These are phyloP conservation scores for Setomelanomma holmii DNA, from an alignment of 2,329 filamentous ascomycete genomes.

Conservation along the genomic window DNA sequence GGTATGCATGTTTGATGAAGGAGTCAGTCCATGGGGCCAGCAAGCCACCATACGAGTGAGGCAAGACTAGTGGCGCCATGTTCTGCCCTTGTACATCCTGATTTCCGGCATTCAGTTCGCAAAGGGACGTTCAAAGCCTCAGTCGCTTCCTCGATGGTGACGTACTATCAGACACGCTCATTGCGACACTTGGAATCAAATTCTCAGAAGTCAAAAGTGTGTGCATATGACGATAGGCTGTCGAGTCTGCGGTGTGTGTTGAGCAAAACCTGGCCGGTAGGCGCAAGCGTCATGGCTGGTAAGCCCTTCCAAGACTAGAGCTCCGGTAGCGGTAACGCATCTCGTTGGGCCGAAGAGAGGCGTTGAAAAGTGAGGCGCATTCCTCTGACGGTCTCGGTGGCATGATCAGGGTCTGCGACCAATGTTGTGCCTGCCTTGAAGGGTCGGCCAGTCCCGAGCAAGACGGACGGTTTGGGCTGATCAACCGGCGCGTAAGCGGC, in stretches of 20 bases:
- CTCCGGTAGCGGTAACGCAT: slow-evolving; percentile 33
- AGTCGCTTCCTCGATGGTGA: too few species aligned
- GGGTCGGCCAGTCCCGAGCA: slow-evolving; percentile 47
- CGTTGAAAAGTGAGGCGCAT: slow-evolving; percentile 37
- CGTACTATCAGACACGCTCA: too few species aligned
- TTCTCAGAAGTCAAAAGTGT: too few species aligned
- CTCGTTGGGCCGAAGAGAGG: slow-evolving; percentile 16
- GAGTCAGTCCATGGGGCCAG: neutral
- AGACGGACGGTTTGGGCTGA: slow-evolving; percentile 38
- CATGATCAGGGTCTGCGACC: slow-evolving; percentile 28
- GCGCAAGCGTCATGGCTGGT: slow-evolving; percentile 2
- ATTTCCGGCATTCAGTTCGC: too few species aligned
- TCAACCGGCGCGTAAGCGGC: slow-evolving; percentile 49
- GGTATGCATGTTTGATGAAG: neutral
- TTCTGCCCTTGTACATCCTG: neutral
- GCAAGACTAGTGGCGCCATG: neutral
- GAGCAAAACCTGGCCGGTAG: slow-evolving; percentile 7
- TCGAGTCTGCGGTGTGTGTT: neutral
- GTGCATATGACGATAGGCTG: neutral
- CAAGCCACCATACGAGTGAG: neutral
- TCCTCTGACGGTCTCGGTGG: slow-evolving; percentile 22
- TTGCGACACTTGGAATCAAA: too few species aligned
- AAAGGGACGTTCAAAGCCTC: too few species aligned
- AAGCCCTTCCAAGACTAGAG: neutral
- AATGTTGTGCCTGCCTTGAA: slow-evolving; percentile 33